phyloP scores from a whole-genome alignment of 495 filamentous ascomycete genomes.

The Aspergillus mulundensis region DNA sequence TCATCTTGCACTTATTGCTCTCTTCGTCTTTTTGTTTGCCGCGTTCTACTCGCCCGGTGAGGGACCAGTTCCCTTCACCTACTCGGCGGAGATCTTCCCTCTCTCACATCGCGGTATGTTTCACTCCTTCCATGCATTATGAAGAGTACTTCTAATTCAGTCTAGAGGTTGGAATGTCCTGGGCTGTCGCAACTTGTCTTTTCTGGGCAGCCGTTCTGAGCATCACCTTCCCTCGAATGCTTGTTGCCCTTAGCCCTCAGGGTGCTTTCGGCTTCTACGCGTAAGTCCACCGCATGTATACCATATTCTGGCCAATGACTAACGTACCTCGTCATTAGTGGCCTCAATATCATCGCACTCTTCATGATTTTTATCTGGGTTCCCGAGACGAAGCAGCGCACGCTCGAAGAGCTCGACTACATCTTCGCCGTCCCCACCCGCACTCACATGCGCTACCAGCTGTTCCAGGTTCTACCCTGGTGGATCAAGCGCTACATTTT shows the following conservation, averaged over 20 bases:
- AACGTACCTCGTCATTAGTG: slow-evolving; percentile 33
- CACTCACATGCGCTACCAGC: slow-evolving; percentile 61
- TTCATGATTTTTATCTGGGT: slow-evolving; percentile 71
- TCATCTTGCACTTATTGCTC: slow-evolving; percentile 57
- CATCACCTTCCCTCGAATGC: slow-evolving; percentile 66
- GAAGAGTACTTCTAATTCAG: background rate
- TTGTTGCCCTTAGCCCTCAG: slow-evolving; percentile 51
- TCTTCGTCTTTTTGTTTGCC: slow-evolving; percentile 65
- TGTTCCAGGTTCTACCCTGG: slow-evolving; percentile 59
- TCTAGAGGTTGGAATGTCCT: slow-evolving; percentile 66
- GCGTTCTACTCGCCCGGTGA: slow-evolving; percentile 68
- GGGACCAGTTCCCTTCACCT: slow-evolving; percentile 69
- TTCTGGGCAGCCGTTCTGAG: slow-evolving; percentile 71
- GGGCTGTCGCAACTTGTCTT: slow-evolving; percentile 68
- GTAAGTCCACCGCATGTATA: slow-evolving; percentile 19
- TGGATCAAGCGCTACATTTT: slow-evolving; percentile 68
- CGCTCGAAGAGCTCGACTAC: slow-evolving; percentile 81
- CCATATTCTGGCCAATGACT: background rate
- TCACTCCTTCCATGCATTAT: background rate
- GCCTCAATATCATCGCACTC: slow-evolving; percentile 64
- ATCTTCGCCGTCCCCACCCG: slow-evolving; percentile 70
- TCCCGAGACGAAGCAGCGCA: slow-evolving; percentile 75
- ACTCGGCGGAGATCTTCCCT: slow-evolving; percentile 79
- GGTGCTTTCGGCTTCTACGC: slow-evolving; percentile 51
- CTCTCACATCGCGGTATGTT: slow-evolving; percentile 59